These are phyloP conservation scores for Camelina laxa DNA, from an alignment of 345 rosid species.

Conservation along the genomic window DNA sequence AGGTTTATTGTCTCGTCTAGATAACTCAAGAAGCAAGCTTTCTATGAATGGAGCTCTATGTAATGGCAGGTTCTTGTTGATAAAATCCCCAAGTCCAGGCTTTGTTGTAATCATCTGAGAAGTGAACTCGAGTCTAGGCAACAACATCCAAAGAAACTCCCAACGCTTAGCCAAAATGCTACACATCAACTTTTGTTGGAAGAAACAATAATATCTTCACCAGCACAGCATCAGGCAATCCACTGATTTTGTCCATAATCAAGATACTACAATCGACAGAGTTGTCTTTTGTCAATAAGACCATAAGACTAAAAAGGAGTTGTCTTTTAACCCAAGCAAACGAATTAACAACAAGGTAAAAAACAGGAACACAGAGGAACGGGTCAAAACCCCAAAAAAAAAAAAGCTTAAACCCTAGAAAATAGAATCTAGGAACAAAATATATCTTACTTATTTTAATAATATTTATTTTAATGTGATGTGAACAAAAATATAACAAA, in stretches of 20 bases:
- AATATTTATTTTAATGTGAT: no score
- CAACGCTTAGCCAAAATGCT: conserved; percentile 13
- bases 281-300: not conserved
- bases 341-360: not conserved
- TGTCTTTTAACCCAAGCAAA: not conserved
- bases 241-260: not conserved
- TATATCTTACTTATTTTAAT: no score
- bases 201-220: not conserved
- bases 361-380: no score
- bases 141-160: conserved; percentile 24
- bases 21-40: not conserved
- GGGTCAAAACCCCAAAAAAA: no score
- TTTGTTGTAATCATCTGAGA: not conserved
- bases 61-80: not conserved
- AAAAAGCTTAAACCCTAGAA: no score
- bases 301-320: not conserved
- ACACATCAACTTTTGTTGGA: not conserved
- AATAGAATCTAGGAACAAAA: no score
- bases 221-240: not conserved
- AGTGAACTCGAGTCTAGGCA: not conserved
- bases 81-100: not conserved
- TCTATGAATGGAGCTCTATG: conserved; percentile 15
- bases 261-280: not conserved
- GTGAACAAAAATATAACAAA: no score
- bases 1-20: no score